A percentile compares a stretch with the other conserved stretches of the same genome.
phyloP scores from a whole-genome alignment of 1,284 basidiomycete genomes.

The Exobasidium cylindrosporum region DNA sequence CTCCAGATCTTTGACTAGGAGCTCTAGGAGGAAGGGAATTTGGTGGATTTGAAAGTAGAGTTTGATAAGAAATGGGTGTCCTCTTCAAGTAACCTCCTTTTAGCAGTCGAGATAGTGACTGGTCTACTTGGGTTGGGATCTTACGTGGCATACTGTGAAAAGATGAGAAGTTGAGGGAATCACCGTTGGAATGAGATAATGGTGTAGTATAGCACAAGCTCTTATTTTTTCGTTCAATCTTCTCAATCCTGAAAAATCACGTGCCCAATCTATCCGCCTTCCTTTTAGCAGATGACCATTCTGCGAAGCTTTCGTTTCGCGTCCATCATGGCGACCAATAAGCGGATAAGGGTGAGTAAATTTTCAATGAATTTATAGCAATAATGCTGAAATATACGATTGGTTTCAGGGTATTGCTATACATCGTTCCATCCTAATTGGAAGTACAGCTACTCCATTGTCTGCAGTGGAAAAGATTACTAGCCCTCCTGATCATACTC shows the following conservation, averaged over 20 bases:
- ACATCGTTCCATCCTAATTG: slow-evolving; percentile 87
- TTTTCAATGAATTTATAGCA: no score
- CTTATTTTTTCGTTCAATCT: no score
- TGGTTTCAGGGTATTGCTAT: slow-evolving; percentile 73
- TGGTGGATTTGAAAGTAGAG: slow-evolving; percentile 83
- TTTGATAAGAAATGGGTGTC: slow-evolving; percentile 79
- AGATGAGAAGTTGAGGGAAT: no score
- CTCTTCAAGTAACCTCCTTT: slow-evolving; percentile 67
- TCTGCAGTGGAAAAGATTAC: slow-evolving; percentile 70
- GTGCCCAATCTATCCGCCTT: no score
- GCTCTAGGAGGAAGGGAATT: slow-evolving; percentile 75
- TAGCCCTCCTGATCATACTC: slow-evolving; percentile 73
- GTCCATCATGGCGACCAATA: slow-evolving; percentile 3
- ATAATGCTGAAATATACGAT: no score
- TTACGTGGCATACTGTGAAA: slow-evolving; percentile 83
- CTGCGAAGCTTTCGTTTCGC: no score
- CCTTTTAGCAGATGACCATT: no score
- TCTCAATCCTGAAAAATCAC: no score
- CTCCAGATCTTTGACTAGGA: slow-evolving; percentile 62
- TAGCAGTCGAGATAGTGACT: slow-evolving; percentile 79
- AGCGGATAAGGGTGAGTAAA: slow-evolving; percentile 15
- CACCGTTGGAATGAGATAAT: no score
- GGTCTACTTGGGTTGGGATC: slow-evolving; percentile 82
- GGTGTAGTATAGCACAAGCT: no score
- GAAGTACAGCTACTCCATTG: slow-evolving; percentile 84